Conservation (phyloP, 2,329 filamentous ascomycete genomes). For the Clonostachys rosea region DNA sequence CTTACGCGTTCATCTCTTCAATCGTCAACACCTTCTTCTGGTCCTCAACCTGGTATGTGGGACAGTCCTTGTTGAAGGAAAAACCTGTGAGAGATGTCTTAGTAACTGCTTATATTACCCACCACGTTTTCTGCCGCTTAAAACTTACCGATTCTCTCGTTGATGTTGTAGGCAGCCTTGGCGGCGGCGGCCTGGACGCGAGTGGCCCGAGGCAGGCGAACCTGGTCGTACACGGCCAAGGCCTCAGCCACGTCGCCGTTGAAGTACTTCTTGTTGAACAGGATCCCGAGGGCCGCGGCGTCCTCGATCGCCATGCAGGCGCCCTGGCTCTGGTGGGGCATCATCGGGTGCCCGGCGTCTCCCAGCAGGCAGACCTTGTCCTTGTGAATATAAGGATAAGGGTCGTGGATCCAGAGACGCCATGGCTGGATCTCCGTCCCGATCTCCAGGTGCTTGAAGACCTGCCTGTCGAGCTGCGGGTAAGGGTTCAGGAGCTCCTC, state of each 20-base stretch:
- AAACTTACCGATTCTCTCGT: slow-evolving; percentile 52
- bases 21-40: slow-evolving; percentile 59
- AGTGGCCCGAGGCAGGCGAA: slow-evolving; percentile 49
- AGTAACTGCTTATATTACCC: neutral
- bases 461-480: slow-evolving; percentile 52
- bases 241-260: slow-evolving; percentile 39
- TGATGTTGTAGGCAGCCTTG: slow-evolving; percentile 56
- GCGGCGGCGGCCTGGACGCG: slow-evolving; percentile 52
- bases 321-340: slow-evolving; percentile 66
- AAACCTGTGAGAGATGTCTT: slow-evolving; percentile 37
- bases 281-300: slow-evolving; percentile 55
- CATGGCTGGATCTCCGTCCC: slow-evolving; percentile 61
- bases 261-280: slow-evolving; percentile 47
- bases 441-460: slow-evolving; percentile 52
- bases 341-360: slow-evolving; percentile 66
- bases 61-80: slow-evolving; percentile 51
- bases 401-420: slow-evolving; percentile 57
- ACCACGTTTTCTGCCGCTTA: neutral
- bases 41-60: slow-evolving; percentile 58
- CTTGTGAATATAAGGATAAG: slow-evolving; percentile 54
- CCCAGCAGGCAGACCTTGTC: slow-evolving; percentile 52
- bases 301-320: slow-evolving; percentile 68
- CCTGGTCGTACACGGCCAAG: slow-evolving; percentile 43
- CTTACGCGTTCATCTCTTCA: slow-evolving; percentile 64
- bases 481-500: slow-evolving; percentile 58